Evolutionary conservation across 257 asterid species (phyloP), one percentile per base, ranked within the genome.

Genomic region (Gentiana macrophylla): DNA sequence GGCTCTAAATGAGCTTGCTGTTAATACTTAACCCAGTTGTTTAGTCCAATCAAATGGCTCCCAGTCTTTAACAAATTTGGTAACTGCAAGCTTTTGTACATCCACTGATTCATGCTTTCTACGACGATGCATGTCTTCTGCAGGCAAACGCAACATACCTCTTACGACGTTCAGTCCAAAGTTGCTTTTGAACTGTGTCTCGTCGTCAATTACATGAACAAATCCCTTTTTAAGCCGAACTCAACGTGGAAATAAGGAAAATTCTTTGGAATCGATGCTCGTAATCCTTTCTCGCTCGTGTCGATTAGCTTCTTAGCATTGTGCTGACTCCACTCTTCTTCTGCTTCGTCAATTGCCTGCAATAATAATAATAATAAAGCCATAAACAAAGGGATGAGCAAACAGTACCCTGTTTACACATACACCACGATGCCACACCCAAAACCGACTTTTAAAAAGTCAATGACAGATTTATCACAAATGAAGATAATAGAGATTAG

Each of bases 261-360:
- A 59, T 87, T 82, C 76, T 84, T 84, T 24, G 98, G 98, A 67
- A 91, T 87, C 7, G 97, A 91, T 13, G 78, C 86, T 4, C 94
- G 71, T 36, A 91, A 72, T 35, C 97, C 97, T 75, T 85, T 91
- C 48, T 71, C 77, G 45, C 93, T 91, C 3, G 98, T 91, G 75
- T 91, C 97, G 4, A 91, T 87, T 33, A 91, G 84, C 82, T 91
- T 91, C 82, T 91, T 91, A 0, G 98, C 95, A 12, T 83, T 87
- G 77, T 91, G 98, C 65, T 83, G 95, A 60, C 97, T 91, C 97
- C 98, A 91, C 67, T 91, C 98, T 38, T 88, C 95, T 77, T 87
- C 98, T 4, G 94, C 97, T 74, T 87, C 98, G 58, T 87, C 95
- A 52, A 91, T 91, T 33, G 98, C 98, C 98, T 87, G 78, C 67